A percentile compares a stretch with the other conserved stretches of the same genome.
These are phyloP conservation scores for Suillus plorans DNA, from an alignment of 768 basidiomycete species.

Conservation along the genomic window DNA sequence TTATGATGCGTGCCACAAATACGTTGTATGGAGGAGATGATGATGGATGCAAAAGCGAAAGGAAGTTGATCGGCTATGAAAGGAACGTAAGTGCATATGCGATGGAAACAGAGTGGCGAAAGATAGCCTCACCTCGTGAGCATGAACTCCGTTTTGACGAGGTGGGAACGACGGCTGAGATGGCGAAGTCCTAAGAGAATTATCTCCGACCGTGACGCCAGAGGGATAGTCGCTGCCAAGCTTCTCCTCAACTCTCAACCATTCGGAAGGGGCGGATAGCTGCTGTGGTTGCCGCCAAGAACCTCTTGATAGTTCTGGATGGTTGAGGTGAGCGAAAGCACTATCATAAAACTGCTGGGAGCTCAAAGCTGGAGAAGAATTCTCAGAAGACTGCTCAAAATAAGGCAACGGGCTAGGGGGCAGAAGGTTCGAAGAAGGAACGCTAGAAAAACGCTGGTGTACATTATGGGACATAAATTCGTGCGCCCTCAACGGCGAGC, in stretches of 20 bases:
- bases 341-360: slow-evolving; percentile 35
- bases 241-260: slow-evolving; percentile 41
- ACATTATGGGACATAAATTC: slow-evolving; percentile 27
- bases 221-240: slow-evolving; percentile 22
- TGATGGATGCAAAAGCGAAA: slow-evolving; percentile 49
- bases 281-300: slow-evolving; percentile 30
- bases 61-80: slow-evolving; percentile 81
- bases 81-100: slow-evolving; percentile 17
- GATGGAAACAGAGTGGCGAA: slow-evolving; percentile 9
- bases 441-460: slow-evolving; percentile 25
- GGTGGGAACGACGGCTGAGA: slow-evolving; percentile 22
- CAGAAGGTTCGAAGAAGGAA: slow-evolving; percentile 22
- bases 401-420: slow-evolving; percentile 34
- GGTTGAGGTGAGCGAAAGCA: slow-evolving; percentile 13
- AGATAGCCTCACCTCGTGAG: slow-evolving; percentile 50
- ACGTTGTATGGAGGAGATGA: slow-evolving; percentile 81
- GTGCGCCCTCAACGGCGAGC: slow-evolving; percentile 35
- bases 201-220: slow-evolving; percentile 24
- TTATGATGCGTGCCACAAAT: slow-evolving; percentile 84
- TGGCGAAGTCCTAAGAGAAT: slow-evolving; percentile 27
- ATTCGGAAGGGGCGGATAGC: slow-evolving; percentile 35
- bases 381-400: slow-evolving; percentile 56
- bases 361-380: slow-evolving; percentile 36
- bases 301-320: slow-evolving; percentile 23
- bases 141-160: slow-evolving; percentile 30